phyloP scores from a whole-genome alignment of 176 grass and related monocot species.

The Oryza meridionalis region DNA sequence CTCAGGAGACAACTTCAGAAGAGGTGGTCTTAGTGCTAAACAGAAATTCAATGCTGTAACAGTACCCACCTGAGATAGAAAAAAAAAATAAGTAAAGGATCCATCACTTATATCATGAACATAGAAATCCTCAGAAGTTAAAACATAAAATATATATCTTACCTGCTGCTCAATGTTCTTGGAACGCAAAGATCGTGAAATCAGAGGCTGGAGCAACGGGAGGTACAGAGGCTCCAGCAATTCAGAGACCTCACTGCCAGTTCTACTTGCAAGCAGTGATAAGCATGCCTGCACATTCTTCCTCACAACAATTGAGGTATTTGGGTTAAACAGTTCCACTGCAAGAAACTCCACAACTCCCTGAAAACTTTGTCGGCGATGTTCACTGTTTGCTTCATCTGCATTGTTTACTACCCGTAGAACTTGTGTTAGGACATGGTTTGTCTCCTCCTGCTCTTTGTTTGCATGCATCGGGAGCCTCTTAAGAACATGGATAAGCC shows the following conservation, averaged over 20 bases:
- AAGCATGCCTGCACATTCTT: constrained; percentile 95
- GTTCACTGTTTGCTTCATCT: constrained; percentile 97
- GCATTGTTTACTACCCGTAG: constrained; percentile 96
- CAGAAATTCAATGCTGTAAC: constrained; percentile 97
- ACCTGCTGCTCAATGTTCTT: constrained; percentile 99
- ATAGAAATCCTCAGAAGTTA: constrained; percentile 27
- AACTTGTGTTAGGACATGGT: constrained; percentile 92
- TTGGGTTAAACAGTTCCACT: constrained; percentile 89
- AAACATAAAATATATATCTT: not conserved
- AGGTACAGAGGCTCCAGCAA: constrained; percentile 90
- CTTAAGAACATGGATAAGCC: constrained; percentile 92
- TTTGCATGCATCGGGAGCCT: constrained; percentile 93
- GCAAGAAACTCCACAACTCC: constrained; percentile 96
- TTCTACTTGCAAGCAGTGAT: constrained; percentile 90
- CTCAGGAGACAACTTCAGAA: constrained; percentile 87
- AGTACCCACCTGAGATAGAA: constrained; percentile 80
- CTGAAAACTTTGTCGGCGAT: constrained; percentile 86
- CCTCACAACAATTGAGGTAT: constrained; percentile 91
- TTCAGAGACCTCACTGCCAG: constrained; percentile 97
- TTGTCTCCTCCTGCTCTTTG: constrained; percentile 99
- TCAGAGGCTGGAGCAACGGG: constrained; percentile 88
- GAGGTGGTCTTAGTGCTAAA: constrained; percentile 90
- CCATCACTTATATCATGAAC: constrained; percentile 8
- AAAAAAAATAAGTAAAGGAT: not conserved
- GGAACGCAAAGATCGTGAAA: constrained; percentile 74